Evolutionary conservation across 768 basidiomycete species (phyloP), one percentile per base, ranked within the genome.

Genomic region (Lepiota subincarnata): DNA sequence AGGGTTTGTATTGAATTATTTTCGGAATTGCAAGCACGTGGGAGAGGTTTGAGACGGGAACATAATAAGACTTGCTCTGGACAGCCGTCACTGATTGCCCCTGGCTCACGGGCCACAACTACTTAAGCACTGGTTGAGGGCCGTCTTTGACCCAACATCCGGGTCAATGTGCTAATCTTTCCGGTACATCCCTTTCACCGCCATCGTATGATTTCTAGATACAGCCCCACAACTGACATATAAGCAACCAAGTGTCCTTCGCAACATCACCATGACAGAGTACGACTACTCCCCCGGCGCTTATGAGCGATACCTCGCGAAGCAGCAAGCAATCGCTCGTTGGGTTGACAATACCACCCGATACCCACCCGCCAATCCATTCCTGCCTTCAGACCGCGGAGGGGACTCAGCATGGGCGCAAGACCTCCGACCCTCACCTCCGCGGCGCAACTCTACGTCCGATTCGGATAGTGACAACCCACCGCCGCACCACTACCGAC

Each of bases 281-380:
- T 59, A 59, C 59, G 59, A 59, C 59, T 59, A 59, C 44, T 59
- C 59, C 16, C 59, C 59, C 5, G 48, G 55, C 7, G 59, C 59
- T 16, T 48, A 47, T 35, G 59, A 59, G 52, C 59, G 59, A 6
- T 55, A 59, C 45, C 42, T 59, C 6, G 48, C 44, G 11, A 57
- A 53, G 35, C 59, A 59, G 45, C 48, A 52, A 12, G 34, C 53
- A 22, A 59, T 59, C 18, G 49, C 53, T 26, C 56, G 59, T 26
- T 59, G 59, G 59, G 55, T 57, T 44, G 56, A 57, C 35, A 46
- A 48, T 16, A 55, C 59, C 2, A 41, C 37, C 11, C 41, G 19
- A 7, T 47, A 59, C 34, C 19, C 19, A 12, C 59, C 59, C 13
- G 53, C 49, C 10, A 53, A 53, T 22, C 52, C 52, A 0, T 53